phyloP scores from a whole-genome alignment of 768 basidiomycete species.

The Rhodotorula graminis region DNA sequence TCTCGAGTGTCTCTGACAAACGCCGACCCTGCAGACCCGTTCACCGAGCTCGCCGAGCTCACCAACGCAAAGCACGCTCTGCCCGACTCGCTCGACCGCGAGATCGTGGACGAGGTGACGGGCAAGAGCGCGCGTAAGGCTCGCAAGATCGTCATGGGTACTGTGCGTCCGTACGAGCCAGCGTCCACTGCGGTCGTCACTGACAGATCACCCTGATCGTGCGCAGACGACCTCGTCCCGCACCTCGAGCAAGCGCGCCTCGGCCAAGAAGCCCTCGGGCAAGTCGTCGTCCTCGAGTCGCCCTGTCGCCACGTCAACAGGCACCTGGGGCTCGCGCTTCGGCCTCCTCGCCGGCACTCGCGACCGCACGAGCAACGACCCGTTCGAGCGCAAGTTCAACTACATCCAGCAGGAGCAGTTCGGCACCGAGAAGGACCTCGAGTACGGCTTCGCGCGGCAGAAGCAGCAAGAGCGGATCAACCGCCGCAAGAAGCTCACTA shows the following conservation, averaged over 20 bases:
- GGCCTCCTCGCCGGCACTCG: not conserved
- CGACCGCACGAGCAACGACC: not conserved
- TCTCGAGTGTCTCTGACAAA: no score
- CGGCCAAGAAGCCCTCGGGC: not conserved
- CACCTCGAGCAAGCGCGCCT: not conserved
- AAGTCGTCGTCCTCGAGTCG: not conserved
- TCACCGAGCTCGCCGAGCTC: conserved; percentile 34
- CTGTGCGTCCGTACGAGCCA: not conserved
- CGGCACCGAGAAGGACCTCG: conserved; percentile 31
- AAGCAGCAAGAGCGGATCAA: not conserved
- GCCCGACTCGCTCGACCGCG: conserved; percentile 30
- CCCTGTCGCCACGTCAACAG: not conserved
- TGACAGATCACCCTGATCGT: no score
- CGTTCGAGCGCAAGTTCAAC: conserved; percentile 8
- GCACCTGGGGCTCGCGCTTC: conserved; percentile 1
- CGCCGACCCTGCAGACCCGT: conserved; percentile 12
- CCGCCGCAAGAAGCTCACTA: conserved; percentile 27
- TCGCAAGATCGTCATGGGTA: conserved; percentile 6
- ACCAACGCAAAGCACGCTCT: conserved; percentile 30
- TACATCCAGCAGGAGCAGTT: conserved; percentile 7
- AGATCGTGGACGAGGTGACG: conserved; percentile 25
- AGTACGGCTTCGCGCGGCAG: conserved; percentile 26
- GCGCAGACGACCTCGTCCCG: not conserved
- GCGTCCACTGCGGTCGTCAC: no score
- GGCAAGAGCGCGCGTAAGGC: conserved; percentile 13